Percentiles rank a stretch among this genome's conserved stretches.
Evolutionary conservation across 1,284 basidiomycete species (phyloP).

Genomic region (Exsudoporus floridanus): DNA sequence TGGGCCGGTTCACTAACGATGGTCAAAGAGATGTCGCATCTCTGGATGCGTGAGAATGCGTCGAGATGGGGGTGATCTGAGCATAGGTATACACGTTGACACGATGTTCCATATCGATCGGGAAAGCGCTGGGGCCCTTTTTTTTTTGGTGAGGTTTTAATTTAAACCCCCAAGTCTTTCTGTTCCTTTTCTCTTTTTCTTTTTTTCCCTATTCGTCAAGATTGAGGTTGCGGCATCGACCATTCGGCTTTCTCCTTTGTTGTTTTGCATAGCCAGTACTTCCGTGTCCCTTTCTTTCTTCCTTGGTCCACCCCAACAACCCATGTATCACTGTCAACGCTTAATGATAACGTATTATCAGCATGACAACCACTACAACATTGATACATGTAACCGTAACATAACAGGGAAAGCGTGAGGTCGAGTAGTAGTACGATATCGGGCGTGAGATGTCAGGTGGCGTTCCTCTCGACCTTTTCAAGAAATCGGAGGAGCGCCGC

Average conservation of each 20-base stretch:
- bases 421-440: too few relatives aligned
- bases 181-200: neutral
- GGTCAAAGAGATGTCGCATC: neutral
- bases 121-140: neutral
- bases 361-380: conserved; percentile 8
- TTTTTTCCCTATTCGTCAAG: neutral
- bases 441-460: neutral
- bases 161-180: conserved; percentile 2
- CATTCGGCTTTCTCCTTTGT: conserved; percentile 13
- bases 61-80: neutral
- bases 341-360: conserved; percentile 23
- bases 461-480: conserved; percentile 4
- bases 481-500: conserved; percentile 25
- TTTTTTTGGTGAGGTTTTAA: conserved; percentile 9
- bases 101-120: neutral
- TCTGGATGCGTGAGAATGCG: neutral
- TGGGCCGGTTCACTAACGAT: conserved; percentile 21
- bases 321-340: conserved; percentile 28
- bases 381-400: conserved; percentile 20
- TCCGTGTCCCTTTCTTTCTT: neutral
- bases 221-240: conserved; percentile 6
- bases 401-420: too few relatives aligned
- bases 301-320: conserved; percentile 16
- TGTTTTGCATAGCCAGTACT: conserved; percentile 31
- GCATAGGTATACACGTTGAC: neutral